Base-by-base conservation (phyloP, 2,329 filamentous ascomycete genomes). In the Didymella keratinophila region DNA sequence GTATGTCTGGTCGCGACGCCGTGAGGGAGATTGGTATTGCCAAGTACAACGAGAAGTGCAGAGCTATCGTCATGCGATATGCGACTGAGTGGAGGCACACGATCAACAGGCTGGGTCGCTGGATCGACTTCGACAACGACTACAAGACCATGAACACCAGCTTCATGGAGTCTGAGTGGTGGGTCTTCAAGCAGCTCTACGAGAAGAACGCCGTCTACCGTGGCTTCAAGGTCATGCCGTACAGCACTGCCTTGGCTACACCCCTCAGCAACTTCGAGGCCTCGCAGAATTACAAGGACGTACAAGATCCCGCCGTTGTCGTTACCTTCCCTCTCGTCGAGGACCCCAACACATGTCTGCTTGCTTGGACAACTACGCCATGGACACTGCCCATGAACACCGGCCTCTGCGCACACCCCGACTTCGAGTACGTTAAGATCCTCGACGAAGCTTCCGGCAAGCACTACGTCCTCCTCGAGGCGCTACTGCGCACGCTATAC, bases 111-210 rank as follows among this genome's bases (percentile, higher is more conserved):
- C 80, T 98, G 39, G 94, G 94, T 56, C 89, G 94, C 57, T 98
- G 94, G 94, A 95, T 97, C 70, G 94, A 97, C 78, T 97, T 98
- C 69, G 94, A 98, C 78, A 95, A 96, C 70, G 92, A 97, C 76
- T 97, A 96, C 83, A 97, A 97, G 87, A 97, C 92, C 34, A 97
- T 97, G 92, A 90, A 98, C 76, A 84, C 89, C n/a, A 88, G 83
- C 20, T 98, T 96, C 80, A 98, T 97, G 94, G 94, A 97, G 81
- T 90, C 90, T 0, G 87, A 91, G 65, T 98, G 94, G 94, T 97
- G 94, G 93, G 90, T 95, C 18, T 97, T 97, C 83, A 96, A 95
- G 81, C 87, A 94, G 75, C 84, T 97, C 23, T 96, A 92, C 76
- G 91, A 96, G 69, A 96, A 97, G 79, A 91, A 88, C 56, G 83